A percentile compares a stretch with the other conserved stretches of the same genome.
phyloP scores from a whole-genome alignment of 371 early-diverging fungal genomes.

The Batkoa obscura region DNA sequence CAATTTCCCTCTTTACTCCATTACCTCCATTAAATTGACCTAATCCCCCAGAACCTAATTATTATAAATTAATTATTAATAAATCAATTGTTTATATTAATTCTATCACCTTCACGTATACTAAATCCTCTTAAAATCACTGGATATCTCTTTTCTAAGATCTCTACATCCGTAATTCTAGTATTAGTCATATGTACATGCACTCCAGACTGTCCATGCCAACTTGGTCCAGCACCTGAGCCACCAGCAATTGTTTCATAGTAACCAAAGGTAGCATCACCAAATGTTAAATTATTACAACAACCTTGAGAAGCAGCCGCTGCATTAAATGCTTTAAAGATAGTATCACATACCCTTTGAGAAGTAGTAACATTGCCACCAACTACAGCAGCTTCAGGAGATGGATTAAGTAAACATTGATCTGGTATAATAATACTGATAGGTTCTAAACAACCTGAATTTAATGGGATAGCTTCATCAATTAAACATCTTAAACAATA shows the following conservation, averaged over 20 bases:
- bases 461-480: constrained; percentile 74
- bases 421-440: constrained; percentile 60
- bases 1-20: constrained; percentile 68
- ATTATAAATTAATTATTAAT: background rate
- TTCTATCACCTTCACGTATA: constrained; percentile 38
- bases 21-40: constrained; percentile 72
- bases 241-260: constrained; percentile 88
- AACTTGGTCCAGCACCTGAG: constrained; percentile 72
- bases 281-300: constrained; percentile 92
- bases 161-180: constrained; percentile 91
- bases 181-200: constrained; percentile 86
- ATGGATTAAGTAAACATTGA: constrained; percentile 53
- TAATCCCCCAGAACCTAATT: constrained; percentile 52
- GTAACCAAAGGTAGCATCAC: constrained; percentile 77
- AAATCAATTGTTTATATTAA: too few species aligned
- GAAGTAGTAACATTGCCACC: constrained; percentile 93
- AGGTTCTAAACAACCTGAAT: constrained; percentile 83
- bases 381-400: constrained; percentile 75
- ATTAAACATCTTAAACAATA: constrained; percentile 86
- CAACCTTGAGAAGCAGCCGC: constrained; percentile 90
- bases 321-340: constrained; percentile 72
- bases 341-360: constrained; percentile 83
- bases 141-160: constrained; percentile 84
- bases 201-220: constrained; percentile 46
- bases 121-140: constrained; percentile 74